A percentile compares a stretch with the other conserved stretches of the same genome.
Evolutionary conservation across 1,284 basidiomycete species (phyloP).

Genomic region (Ustilago sp.): DNA sequence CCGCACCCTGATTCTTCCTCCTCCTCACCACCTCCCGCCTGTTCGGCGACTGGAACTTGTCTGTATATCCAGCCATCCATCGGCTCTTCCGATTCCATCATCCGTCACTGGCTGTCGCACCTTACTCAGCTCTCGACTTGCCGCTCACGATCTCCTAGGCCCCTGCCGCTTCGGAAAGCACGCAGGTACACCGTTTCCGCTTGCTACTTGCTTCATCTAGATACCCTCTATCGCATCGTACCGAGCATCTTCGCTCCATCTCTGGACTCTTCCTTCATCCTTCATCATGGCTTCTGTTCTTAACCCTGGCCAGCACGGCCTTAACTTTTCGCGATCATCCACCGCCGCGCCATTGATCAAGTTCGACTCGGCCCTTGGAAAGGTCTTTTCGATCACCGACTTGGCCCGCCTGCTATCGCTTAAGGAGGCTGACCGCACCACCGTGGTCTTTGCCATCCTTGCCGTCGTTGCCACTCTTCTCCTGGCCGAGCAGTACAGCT

Average conservation of each 20-base stretch:
- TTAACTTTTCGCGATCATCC: conserved; percentile 41
- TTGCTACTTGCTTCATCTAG: conserved; percentile 17
- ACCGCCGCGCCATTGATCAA: conserved; percentile 9
- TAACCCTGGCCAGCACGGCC: conserved; percentile 45
- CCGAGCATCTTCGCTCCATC: conserved; percentile 8
- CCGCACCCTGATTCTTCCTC: conserved; percentile 1
- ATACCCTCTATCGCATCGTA: background rate
- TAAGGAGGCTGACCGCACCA: conserved; percentile 50
- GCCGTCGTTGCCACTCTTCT: conserved; percentile 55
- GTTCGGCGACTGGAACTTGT: conserved; percentile 18
- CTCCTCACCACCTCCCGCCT: background rate
- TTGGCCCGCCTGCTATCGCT: conserved; percentile 40
- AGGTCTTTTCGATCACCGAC: conserved; percentile 44
- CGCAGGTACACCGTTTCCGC: background rate
- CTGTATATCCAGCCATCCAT: conserved; percentile 14
- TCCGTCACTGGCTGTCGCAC: background rate
- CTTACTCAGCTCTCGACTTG: background rate
- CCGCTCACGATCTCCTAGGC: background rate
- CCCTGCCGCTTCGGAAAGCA: background rate
- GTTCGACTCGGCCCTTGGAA: conserved; percentile 31
- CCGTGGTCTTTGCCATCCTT: conserved; percentile 57
- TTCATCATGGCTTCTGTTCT: conserved; percentile 39
- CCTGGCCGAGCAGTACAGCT: conserved; percentile 60
- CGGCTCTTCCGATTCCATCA: conserved; percentile 1
- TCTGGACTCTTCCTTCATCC: background rate